Evolutionary conservation across 2,329 filamentous ascomycete genomes (phyloP).

Genomic region (Daldinia eschscholtzii): DNA sequence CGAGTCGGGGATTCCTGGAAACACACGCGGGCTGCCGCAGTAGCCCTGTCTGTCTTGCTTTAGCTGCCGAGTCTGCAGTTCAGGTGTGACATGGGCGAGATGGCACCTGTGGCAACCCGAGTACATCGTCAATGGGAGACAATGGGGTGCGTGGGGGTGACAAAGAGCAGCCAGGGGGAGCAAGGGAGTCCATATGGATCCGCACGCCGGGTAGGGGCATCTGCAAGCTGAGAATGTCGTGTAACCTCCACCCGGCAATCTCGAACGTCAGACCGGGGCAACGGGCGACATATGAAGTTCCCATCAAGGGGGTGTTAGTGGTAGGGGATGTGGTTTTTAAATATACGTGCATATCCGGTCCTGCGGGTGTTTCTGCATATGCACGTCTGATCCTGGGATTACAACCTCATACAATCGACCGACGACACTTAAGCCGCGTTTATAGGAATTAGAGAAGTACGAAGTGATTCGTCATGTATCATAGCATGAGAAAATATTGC

Average conservation of each 20-base stretch:
- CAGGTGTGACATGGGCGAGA: constrained; percentile 19
- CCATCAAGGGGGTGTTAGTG: constrained; percentile 8
- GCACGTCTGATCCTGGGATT: constrained; percentile 25
- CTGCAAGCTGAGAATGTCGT: constrained; percentile 21
- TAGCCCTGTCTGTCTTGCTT: not conserved
- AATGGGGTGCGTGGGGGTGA: constrained; percentile 23
- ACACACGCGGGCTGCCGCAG: constrained; percentile 3
- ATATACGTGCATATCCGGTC: constrained; percentile 23
- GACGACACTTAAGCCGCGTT: constrained; percentile 9
- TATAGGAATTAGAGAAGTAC: constrained; percentile 8
- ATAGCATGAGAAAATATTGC: constrained; percentile 37
- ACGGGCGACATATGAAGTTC: not conserved
- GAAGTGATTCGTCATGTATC: constrained; percentile 38
- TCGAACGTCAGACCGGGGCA: constrained; percentile 15
- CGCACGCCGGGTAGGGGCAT: constrained; percentile 34
- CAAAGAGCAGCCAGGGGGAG: constrained; percentile 4
- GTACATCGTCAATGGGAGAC: constrained; percentile 15
- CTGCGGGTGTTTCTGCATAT: constrained; percentile 31
- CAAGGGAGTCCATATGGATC: constrained; percentile 19
- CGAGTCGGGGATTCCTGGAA: constrained; percentile 15
- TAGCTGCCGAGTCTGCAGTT: constrained; percentile 11
- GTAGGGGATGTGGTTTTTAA: constrained; percentile 8
- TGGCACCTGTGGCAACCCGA: constrained; percentile 23
- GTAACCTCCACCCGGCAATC: constrained; percentile 28
- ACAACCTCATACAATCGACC: constrained; percentile 17